Evolutionary conservation across 345 rosid genomes (phyloP), one percentile per base, ranked within the genome.

Genomic region (Tarenaya hassleriana): DNA sequence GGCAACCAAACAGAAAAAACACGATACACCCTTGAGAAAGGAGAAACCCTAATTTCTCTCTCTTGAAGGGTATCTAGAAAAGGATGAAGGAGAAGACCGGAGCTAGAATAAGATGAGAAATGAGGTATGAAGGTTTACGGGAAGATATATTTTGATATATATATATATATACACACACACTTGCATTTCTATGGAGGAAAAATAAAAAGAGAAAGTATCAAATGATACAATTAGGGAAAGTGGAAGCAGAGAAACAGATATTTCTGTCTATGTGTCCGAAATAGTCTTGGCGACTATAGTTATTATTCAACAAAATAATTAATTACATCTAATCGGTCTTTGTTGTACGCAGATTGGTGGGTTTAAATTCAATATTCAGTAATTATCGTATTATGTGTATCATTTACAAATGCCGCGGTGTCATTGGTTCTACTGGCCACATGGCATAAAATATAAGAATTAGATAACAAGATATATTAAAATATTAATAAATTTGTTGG

Each of bases 201-300:
- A n/a, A n/a, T n/a, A n/a, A n/a, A 64, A 35, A 35, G 41, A 56
- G 58, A 57, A 57, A 64, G 54, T 44, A 58, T 58, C 49, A 51
- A 44, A 65, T 65, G 64, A 58, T 50, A 64, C 59, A 58, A 51
- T 58, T 65, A 58, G 55, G 69, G 69, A 58, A 65, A 58, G 64
- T 52, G 38, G 45, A 52, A 38, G 47, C 32, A 34, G 9, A 50
- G 41, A 49, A 64, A 21, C 42, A 34, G 61, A n/a, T 51, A 46
- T 40, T 33, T 45, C 57, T 63, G 53, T 51, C 15, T 17, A 13
- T 50, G n/a, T 56, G 57, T 50, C 53, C 8, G 34, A 56, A 57
- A 51, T 50, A 44, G 52, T 51, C 58, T n/a, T n/a, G n/a, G n/a
- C n/a, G n/a, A n/a, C n/a, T n/a, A n/a, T n/a, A n/a, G n/a, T n/a